Conservation (phyloP, 2,329 filamentous ascomycete species). For the Diaporthe caulivora region DNA sequence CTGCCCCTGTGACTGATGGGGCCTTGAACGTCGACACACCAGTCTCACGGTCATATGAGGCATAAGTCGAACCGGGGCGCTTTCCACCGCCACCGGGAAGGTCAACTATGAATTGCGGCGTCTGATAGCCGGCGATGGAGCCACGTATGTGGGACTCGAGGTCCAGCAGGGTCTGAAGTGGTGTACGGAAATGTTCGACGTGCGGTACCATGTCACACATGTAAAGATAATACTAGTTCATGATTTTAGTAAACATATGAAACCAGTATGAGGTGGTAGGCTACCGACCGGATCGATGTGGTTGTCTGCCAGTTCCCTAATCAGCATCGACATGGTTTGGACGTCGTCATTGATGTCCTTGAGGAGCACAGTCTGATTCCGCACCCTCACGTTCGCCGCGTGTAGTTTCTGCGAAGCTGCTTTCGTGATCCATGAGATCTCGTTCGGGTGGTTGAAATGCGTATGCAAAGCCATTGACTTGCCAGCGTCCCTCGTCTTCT, state of each 20-base stretch:
- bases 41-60: constrained; percentile 64
- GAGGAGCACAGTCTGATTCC: constrained; percentile 72
- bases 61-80: constrained; percentile 65
- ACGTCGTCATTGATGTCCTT: constrained; percentile 69
- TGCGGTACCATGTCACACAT: constrained; percentile 73
- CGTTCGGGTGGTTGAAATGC: constrained; percentile 73
- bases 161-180: constrained; percentile 68
- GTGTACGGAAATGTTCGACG: constrained; percentile 73
- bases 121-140: constrained; percentile 72
- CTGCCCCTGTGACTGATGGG: constrained; percentile 60
- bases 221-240: constrained; percentile 73
- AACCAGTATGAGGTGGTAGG: neutral
- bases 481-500: constrained; percentile 62
- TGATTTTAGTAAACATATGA: constrained; percentile 1
- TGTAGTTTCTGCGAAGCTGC: constrained; percentile 64
- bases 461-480: constrained; percentile 74
- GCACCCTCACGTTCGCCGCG: constrained; percentile 64
- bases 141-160: constrained; percentile 70
- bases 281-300: constrained; percentile 66
- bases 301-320: constrained; percentile 66
- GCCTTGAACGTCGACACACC: constrained; percentile 69
- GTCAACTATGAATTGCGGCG: constrained; percentile 73
- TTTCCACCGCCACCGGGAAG: constrained; percentile 74
- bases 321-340: constrained; percentile 64
- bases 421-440: constrained; percentile 71